Evolutionary conservation across 1,284 basidiomycete species (phyloP), one percentile per base, ranked within the genome.

Genomic region (Xanthoconium separans): DNA sequence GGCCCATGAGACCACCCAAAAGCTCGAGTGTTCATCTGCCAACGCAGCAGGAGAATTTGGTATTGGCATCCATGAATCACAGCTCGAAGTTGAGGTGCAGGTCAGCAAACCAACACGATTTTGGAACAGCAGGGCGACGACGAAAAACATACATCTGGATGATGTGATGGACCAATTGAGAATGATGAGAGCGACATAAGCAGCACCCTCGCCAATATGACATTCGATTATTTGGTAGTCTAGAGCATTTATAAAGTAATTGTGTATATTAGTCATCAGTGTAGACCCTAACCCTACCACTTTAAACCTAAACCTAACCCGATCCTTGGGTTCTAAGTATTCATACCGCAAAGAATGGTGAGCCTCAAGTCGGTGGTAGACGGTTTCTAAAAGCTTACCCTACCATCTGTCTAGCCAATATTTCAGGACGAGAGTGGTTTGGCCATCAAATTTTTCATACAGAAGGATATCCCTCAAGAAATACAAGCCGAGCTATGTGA

Each of bases 361-460:
- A 57, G 70, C 15, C 20, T 44, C 34, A 27, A 27, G 27, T 34
- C 44, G 12, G 45, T 36, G 20, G 34, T 16, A 40, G 27, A n/a
- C 43, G 31, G n/a, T 37, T 41, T 50, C 30, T 22, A 16, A 51
- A 44, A 42, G 36, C 42, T 42, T 55, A 49, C 7, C 53, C 39
- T 22, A 54, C n/a, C 15, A 36, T 37, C 41, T 20, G n/a, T 41
- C 30, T 50, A 80, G 79, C 81, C 82, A 47, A 83, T 89, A 57
- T 89, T 90, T 55, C 83, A 86, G 67, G 85, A 87, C 62, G 70
- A 65, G 54, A 80, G 76, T 61, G 82, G 83, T 40, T 66, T 85
- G 47, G 77, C 87, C 5, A 70, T 89, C 75, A 91, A 91, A 65
- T 91, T 91, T 67, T 91, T 90, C 68, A 80, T 91, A 34, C 87